Base-by-base conservation (phyloP, 768 basidiomycete genomes). In the Tylopilus rubrobrunneus region DNA sequence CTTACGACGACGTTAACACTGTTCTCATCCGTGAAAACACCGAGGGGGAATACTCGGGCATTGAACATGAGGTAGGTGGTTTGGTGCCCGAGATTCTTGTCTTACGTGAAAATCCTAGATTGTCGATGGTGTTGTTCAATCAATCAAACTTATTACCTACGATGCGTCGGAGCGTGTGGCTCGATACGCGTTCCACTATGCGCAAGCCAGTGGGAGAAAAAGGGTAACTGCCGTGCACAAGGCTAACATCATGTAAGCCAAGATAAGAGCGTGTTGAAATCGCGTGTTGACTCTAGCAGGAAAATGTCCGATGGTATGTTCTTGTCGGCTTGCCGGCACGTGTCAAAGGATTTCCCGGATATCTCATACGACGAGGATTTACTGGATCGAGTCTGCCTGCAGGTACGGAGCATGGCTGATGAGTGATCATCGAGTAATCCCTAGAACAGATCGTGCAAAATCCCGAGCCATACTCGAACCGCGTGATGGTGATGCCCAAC, bases 301-400 rank as follows among this genome's bases (percentile, higher is more conserved):
- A 98, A 98, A 86, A 93, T 98, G 89, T 98, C 96, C 19, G 97
- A 99, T 71, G 97, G 97, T 56, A 97, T 98, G 94, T 99, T 99
- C 81, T 77, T 99, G 73, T 89, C 92, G 39, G 97, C 97, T 23
- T 98, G 97, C 73, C 87, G 97, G 51, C 87, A 92, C 62, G 92
- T 99, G 39, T 87, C 96, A 6, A 94, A 96, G 69, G 94, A 92
- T 52, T 99, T 87, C 81, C 97, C 97, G 19, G 84, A 87, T 56
- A 83, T 99, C 64, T 77, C 81, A 40, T 99, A 98, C 70, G 94
- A 98, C 67, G 97, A 99, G 71, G 97, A 99, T 70, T 80, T 99
- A 46, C 79, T 99, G 56, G 97, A 99, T 72, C 87, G 96, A 60
- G 96, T 89, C 60, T 99, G 97, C 75, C 79, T 99, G 49, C 85